Conservation (phyloP, 371 early-diverging fungal species). For the Circinella minor region DNA sequence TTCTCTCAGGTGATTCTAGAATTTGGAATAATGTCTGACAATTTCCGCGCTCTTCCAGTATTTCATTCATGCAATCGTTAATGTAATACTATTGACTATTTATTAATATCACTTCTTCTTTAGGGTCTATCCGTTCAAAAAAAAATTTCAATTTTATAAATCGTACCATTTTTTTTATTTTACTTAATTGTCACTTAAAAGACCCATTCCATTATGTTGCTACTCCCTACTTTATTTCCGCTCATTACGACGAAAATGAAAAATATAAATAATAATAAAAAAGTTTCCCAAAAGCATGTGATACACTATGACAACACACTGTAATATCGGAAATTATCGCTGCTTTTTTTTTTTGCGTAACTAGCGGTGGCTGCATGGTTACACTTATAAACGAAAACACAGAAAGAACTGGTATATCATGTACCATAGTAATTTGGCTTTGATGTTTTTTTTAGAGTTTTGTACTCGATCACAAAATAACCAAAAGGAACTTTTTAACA, state of each 20-base stretch:
- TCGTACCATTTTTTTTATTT: background rate
- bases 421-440: too few relatives aligned
- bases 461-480: too few relatives aligned
- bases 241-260: background rate
- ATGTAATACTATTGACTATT: background rate
- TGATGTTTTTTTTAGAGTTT: too few relatives aligned
- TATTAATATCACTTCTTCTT: background rate
- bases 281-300: background rate
- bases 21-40: background rate
- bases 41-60: slow-evolving; percentile 1
- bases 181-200: background rate
- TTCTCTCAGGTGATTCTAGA: background rate
- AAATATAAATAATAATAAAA: too few relatives aligned
- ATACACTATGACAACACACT: background rate
- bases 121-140: background rate
- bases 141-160: too few relatives aligned
- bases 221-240: background rate
- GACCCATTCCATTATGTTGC: background rate
- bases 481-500: too few relatives aligned
- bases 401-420: too few relatives aligned
- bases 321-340: background rate
- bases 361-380: background rate
- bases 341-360: background rate
- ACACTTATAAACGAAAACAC: background rate
- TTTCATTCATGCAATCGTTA: background rate